Percentiles rank a stretch among this genome's conserved stretches.
Conservation (phyloP, 75 land plant species). For the Pinus tabuliformis region DNA sequence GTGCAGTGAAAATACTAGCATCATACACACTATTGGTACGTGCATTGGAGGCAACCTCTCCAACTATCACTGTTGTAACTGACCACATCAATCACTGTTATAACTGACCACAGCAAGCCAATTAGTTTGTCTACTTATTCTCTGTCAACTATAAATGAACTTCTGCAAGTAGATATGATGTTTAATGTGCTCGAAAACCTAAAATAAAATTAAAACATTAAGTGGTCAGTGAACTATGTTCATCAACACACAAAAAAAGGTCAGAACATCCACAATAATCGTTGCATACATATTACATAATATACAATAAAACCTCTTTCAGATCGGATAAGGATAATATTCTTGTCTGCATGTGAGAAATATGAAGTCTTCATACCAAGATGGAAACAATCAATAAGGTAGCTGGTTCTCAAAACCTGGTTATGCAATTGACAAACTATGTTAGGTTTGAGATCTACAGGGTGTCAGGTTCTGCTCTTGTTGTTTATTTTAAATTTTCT, state of each 20-base stretch:
- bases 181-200: background rate
- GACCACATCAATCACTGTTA: slow-evolving; percentile 74
- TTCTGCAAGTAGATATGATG: background rate
- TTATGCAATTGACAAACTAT: background rate
- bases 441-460: background rate
- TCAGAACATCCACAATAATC: background rate
- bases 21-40: too few relatives aligned
- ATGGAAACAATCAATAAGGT: background rate
- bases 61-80: too few relatives aligned
- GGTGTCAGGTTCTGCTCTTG: background rate
- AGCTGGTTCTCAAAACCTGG: background rate
- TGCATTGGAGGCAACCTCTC: slow-evolving; percentile 74
- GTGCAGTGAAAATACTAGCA: too few relatives aligned
- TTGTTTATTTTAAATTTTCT: background rate
- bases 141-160: background rate
- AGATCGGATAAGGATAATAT: too few relatives aligned
- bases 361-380: background rate
- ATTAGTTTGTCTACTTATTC: too few relatives aligned
- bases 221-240: background rate
- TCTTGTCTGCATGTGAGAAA: background rate
- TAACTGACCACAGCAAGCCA: background rate
- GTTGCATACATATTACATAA: background rate
- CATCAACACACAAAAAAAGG: background rate
- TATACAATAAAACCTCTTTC: too few relatives aligned
- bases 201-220: background rate